Evolutionary conservation across 805 yeast species (phyloP).

Genomic region (Ogataea methylovora): DNA sequence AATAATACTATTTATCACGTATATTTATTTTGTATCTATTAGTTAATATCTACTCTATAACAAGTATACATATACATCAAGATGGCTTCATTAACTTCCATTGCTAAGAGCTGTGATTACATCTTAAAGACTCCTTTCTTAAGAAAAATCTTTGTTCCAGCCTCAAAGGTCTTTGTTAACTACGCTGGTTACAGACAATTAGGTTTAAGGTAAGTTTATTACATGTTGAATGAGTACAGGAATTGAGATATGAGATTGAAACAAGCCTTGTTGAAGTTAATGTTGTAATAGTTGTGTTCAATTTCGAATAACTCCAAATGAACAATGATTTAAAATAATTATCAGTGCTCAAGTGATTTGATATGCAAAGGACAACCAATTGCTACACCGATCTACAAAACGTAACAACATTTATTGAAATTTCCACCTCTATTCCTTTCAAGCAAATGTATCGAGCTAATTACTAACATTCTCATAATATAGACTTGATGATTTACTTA

Average conservation of each 20-base stretch:
- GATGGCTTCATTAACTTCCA: slow-evolving; percentile 59
- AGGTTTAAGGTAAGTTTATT: slow-evolving; percentile 62
- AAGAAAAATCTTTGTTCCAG: slow-evolving; percentile 70
- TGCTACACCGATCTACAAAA: background rate
- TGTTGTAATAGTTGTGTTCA: no score
- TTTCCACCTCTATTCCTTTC: background rate
- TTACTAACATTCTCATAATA: slow-evolving; percentile 4
- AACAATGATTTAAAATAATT: no score
- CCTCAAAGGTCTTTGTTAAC: slow-evolving; percentile 64
- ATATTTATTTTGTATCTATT: background rate
- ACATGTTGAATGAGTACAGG: no score
- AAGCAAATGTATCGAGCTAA: background rate
- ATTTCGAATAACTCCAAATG: no score
- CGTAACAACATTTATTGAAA: background rate
- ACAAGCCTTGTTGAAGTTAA: no score
- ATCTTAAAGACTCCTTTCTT: slow-evolving; percentile 75
- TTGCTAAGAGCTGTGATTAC: slow-evolving; percentile 69
- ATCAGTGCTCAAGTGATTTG: no score
- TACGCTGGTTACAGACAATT: slow-evolving; percentile 90
- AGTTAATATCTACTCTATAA: background rate
- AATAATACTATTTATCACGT: background rate
- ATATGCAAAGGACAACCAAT: no score
- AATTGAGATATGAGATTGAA: no score
- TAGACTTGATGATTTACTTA: slow-evolving; percentile 76
- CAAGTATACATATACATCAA: slow-evolving; percentile 5